Percentiles rank a stretch among this genome's conserved stretches.
Evolutionary conservation across 208 protist genomes (phyloP).

Genomic region (Crithidia sp.): DNA sequence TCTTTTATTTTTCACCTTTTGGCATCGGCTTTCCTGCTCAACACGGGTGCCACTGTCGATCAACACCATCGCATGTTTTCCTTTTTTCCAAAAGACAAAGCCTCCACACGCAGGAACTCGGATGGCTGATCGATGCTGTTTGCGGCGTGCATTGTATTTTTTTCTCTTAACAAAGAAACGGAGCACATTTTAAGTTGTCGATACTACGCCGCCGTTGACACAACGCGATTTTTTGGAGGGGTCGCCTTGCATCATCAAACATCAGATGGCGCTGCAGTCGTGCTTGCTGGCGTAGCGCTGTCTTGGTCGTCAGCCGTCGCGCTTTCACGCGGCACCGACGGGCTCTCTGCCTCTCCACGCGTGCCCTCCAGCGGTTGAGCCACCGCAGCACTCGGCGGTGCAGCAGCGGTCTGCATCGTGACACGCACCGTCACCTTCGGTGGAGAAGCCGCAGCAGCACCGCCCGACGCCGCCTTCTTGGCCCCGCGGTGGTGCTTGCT

Average conservation of each 20-base stretch:
- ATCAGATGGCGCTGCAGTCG: neutral
- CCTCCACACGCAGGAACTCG: neutral
- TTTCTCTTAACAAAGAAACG: too few relatives aligned
- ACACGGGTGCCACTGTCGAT: neutral
- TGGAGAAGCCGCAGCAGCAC: neutral
- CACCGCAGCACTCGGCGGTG: too few relatives aligned
- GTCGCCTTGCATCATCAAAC: too few relatives aligned
- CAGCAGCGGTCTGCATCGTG: conserved; percentile 5
- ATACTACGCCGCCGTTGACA: too few relatives aligned
- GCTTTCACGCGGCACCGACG: too few relatives aligned
- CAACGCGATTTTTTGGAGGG: too few relatives aligned
- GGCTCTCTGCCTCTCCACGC: too few relatives aligned
- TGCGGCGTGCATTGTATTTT: neutral
- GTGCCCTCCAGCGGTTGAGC: too few relatives aligned
- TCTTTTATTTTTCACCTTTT: neutral
- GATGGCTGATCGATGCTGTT: neutral
- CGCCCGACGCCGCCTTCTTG: neutral
- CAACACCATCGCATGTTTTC: neutral
- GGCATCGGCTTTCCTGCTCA: neutral
- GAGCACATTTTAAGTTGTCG: too few relatives aligned
- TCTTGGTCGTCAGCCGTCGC: too few relatives aligned
- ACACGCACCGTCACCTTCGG: conserved; percentile 15
- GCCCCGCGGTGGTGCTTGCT: neutral
- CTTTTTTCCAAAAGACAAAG: neutral
- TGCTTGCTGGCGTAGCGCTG: neutral